phyloP scores from a whole-genome alignment of 1,284 basidiomycete species.

The Ustanciosporium gigantosporum region DNA sequence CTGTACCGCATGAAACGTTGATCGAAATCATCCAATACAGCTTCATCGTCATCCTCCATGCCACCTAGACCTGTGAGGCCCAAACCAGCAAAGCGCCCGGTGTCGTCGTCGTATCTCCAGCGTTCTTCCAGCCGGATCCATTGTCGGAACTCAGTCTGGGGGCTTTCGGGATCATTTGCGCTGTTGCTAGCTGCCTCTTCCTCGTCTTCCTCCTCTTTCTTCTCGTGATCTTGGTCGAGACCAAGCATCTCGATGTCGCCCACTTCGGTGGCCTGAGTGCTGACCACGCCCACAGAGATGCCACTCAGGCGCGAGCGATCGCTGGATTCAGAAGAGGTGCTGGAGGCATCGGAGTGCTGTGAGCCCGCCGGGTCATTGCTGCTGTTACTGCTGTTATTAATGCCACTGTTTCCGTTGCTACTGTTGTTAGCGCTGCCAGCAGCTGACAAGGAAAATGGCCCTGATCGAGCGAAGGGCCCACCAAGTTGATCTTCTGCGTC shows the following conservation, averaged over 20 bases:
- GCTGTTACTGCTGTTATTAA: too few species aligned
- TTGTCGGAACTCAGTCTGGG: conserved; percentile 14
- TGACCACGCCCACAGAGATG: conserved; percentile 36
- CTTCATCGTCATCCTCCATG: conserved; percentile 60
- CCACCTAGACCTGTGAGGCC: conserved; percentile 57
- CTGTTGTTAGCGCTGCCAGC: not conserved
- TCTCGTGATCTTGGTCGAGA: conserved; percentile 23
- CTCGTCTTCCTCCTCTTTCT: conserved; percentile 8
- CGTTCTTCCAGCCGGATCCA: conserved; percentile 45
- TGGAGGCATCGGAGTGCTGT: conserved; percentile 47
- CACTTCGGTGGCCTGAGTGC: conserved; percentile 49
- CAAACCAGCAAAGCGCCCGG: conserved; percentile 55
- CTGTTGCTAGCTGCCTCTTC: conserved; percentile 6
- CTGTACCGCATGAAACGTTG: conserved; percentile 59
- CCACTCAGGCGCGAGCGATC: conserved; percentile 38
- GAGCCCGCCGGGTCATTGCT: conserved; percentile 7
- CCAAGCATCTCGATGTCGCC: conserved; percentile 44
- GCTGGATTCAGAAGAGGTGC: conserved; percentile 48
- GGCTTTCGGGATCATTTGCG: not conserved
- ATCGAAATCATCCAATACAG: conserved; percentile 59
- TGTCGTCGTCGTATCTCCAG: conserved; percentile 60
- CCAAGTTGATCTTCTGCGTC: conserved; percentile 19
- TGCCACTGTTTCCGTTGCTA: not conserved
- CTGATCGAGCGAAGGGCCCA: conserved; percentile 14
- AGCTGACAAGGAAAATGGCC: not conserved